phyloP scores from a whole-genome alignment of 2,329 filamentous ascomycete species.

The Pseudopyrenochaeta lycopersici region DNA sequence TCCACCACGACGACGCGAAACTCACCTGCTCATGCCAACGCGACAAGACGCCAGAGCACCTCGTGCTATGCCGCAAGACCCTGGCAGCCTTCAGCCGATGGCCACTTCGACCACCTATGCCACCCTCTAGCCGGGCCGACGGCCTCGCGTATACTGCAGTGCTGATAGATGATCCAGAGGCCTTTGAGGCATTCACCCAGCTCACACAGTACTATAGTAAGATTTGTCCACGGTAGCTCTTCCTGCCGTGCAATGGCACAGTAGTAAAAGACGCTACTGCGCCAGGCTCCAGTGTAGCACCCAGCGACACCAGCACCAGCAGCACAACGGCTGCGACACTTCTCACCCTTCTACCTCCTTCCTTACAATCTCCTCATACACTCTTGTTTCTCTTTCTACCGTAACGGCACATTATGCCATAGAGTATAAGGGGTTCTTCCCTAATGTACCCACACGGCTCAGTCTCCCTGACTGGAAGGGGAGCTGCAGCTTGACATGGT shows the following conservation, averaged over 20 bases:
- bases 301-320: neutral
- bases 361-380: too few relatives aligned
- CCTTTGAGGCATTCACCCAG: slow-evolving; percentile 1
- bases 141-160: neutral
- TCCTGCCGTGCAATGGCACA: neutral
- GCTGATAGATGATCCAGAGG: neutral
- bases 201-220: slow-evolving; percentile 9
- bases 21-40: too few relatives aligned
- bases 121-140: neutral
- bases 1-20: too few relatives aligned
- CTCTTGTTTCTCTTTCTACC: neutral
- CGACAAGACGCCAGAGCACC: too few relatives aligned
- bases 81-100: too few relatives aligned
- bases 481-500: slow-evolving; percentile 3
- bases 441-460: slow-evolving; percentile 1
- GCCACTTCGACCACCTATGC: too few relatives aligned
- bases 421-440: neutral
- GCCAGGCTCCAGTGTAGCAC: slow-evolving; percentile 1
- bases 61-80: too few relatives aligned
- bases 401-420: slow-evolving; percentile 1
- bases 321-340: neutral
- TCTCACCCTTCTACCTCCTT: neutral
- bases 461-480: neutral
- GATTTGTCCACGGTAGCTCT: neutral
- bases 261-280: too few relatives aligned